Percentiles rank a stretch among this genome's conserved stretches.
Conservation (phyloP, 495 filamentous ascomycete genomes). For the Ascobolus immersus region DNA sequence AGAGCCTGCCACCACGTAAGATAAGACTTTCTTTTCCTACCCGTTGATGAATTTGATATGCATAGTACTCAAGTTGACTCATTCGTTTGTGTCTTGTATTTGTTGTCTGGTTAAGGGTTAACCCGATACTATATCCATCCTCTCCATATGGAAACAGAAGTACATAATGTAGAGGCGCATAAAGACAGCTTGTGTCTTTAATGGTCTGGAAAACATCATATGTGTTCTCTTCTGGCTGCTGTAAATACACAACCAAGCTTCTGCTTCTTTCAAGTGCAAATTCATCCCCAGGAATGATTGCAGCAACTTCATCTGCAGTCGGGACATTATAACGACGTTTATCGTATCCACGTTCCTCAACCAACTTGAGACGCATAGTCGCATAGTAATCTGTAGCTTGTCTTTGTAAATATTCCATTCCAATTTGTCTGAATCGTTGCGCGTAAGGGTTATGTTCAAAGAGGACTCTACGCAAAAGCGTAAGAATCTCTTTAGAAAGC, state of each 20-base stretch:
- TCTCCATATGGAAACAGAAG: conserved; percentile 7
- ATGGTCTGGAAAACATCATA: not conserved
- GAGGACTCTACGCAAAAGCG: too few relatives aligned
- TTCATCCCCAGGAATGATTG: conserved; percentile 2
- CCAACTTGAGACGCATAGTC: not conserved
- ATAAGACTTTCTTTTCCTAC: conserved; percentile 1
- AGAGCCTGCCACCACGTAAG: conserved; percentile 4
- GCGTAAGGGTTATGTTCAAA: too few relatives aligned
- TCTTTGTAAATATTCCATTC: too few relatives aligned
- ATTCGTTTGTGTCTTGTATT: conserved; percentile 1
- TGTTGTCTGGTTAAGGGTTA: conserved; percentile 2
- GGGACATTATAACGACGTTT: conserved; percentile 1
- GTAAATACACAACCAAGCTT: not conserved
- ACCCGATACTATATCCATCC: conserved; percentile 2
- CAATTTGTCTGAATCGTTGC: too few relatives aligned
- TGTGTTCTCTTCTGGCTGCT: not conserved
- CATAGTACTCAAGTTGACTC: conserved; percentile 5
- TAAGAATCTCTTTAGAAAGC: too few relatives aligned
- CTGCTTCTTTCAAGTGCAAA: too few relatives aligned
- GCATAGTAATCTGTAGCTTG: too few relatives aligned
- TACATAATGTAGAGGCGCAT: conserved; percentile 10
- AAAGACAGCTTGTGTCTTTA: conserved; percentile 3
- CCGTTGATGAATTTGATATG: conserved; percentile 3
- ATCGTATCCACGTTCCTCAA: not conserved
- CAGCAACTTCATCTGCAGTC: not conserved